Base-by-base conservation (phyloP, 2,329 filamentous ascomycete genomes). In the Ophiosphaerella korrae region DNA sequence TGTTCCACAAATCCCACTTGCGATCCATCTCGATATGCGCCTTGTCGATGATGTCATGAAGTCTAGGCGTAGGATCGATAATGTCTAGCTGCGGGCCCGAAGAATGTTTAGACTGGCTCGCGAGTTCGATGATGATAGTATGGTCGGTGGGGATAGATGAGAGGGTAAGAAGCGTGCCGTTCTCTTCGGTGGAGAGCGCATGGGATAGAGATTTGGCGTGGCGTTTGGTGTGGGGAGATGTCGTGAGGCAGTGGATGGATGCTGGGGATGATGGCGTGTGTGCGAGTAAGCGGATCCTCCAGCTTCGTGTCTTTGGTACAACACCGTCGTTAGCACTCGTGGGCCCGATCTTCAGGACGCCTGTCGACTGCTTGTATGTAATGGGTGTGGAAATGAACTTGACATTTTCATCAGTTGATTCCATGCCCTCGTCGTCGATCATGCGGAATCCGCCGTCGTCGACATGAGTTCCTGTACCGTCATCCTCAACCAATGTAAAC, bases 401-500 rank as follows among this genome's bases (percentile, higher is more conserved):
- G 1, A 73, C 71, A 7, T 64, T 70, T 18, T 62, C 57, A 11
- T 55, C 55, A 7, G 58, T 47, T 2, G 52, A 45, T 26, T 70
- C 64, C 23, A 55, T 31, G 29, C 58, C 65, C 5, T 61, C 62
- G 5, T 81, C 77, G 44, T 85, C 82, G 12, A 73, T 62, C 48
- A 73, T 67, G 42, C 60, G 50, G 59, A 73, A 73, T 3, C 68
- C 70, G 24, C 70, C 70, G 44, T 74, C 71, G 33, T 71, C 67
- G 36, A 72, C 71, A 16, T 62, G 57, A 7, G 67, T 66, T 13
- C 71, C 71, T 2, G 58, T 68, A 29, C 70, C 68, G 16, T 68
- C 64, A 50, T 84, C 79, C 58, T 86, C 84, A 8, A 80, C 48
- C 0, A 85, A 68, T 1, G 74, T 75, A 45, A 82, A 81, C 0